Conservation (phyloP, 768 basidiomycete species). For the Suillus clintonianus region DNA sequence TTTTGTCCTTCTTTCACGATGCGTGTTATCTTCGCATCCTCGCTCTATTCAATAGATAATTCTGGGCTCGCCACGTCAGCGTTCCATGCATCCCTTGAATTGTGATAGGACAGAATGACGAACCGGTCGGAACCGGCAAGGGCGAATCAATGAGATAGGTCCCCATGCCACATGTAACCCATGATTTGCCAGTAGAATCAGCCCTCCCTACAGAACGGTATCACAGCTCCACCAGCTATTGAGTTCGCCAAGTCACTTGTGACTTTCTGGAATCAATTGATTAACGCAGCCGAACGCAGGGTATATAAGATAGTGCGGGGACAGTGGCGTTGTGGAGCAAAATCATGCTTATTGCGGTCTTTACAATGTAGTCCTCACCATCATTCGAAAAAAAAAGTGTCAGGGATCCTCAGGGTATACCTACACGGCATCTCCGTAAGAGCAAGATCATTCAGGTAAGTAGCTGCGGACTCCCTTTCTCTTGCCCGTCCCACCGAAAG, state of each 20-base stretch:
- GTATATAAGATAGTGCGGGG: constrained; percentile 11
- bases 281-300: not conserved
- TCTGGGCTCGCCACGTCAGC: constrained; percentile 3
- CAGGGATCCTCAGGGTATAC: not conserved
- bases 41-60: not conserved
- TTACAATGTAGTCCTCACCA: not conserved
- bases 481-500: not conserved
- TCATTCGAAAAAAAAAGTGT: not conserved
- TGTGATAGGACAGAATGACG: not conserved
- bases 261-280: constrained; percentile 6
- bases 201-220: not conserved
- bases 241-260: not conserved
- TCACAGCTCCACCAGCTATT: not conserved
- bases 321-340: constrained; percentile 26
- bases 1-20: constrained; percentile 20
- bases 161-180: not conserved
- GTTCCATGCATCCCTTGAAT: not conserved
- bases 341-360: constrained; percentile 4
- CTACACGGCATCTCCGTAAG: not conserved
- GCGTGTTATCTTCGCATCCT: constrained; percentile 18
- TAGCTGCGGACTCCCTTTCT: not conserved
- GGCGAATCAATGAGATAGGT: not conserved
- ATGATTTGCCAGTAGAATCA: not conserved
- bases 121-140: constrained; percentile 4
- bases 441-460: not conserved